Evolutionary conservation across 306 rosid species (phyloP), one percentile per base, ranked within the genome.

Genomic region (Vigna radiata): DNA sequence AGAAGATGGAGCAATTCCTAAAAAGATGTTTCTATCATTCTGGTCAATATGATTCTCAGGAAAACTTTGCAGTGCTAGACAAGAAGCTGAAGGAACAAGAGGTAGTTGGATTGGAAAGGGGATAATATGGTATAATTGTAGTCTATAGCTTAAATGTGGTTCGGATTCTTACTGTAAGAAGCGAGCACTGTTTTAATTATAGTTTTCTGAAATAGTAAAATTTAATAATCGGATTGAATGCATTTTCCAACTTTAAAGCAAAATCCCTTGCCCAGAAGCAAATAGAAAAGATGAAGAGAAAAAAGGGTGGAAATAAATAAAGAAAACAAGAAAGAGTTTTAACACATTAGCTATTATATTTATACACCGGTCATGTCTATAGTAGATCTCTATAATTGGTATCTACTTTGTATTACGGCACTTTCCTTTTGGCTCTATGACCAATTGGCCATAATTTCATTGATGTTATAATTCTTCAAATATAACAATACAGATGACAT

Each of bases 11-110:
- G 2, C 76, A 93, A 64, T 93, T 93, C 83, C 96, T 93, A 54
- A 49, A 83, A 77, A 89, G 98, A 78, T 93, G 98, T 81, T 93
- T 91, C 87, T 93, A 93, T 86, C 98, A 93, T 85, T 83, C 95
- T 27, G 98, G 98, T 66, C 98, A 93, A 83, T 93, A 93, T 87
- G 98, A 91, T 85, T 91, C 98, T 48, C 83, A 78, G 74, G 92
- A 89, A 48, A 77, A 91, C 75, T 93, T 93, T 80, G 84, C 88
- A 23, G 91, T 82, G 49, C 85, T 91, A 31, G 96, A 88, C 90
- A 89, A 84, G 87, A 93, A 89, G 82, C 91, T 93, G 46, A 91
- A 84, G 84, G 93, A 85, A 73, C 98, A 89, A 29, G 98, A 93
- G 96, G 98, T 93, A 87, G 81, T 79, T 70, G 75, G 44, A 58